Conservation (phyloP, 202 grass and related monocot genomes). For the Setaria italica region DNA sequence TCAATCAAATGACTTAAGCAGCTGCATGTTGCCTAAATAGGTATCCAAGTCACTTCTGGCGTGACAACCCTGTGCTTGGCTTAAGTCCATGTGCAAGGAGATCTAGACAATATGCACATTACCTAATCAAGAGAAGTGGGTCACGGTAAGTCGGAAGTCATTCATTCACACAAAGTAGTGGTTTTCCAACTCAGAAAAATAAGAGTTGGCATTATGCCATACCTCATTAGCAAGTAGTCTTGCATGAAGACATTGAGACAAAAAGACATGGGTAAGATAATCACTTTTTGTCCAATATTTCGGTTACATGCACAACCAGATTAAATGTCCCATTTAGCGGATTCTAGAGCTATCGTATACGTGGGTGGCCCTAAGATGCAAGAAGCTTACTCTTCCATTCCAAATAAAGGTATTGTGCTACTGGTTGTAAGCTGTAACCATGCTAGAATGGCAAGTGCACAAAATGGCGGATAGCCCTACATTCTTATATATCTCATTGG, state of each 20-base stretch:
- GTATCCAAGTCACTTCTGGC: slow-evolving; percentile 1
- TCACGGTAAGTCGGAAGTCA: not conserved
- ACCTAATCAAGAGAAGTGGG: not conserved
- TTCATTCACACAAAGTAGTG: not conserved
- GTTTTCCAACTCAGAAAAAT: not conserved
- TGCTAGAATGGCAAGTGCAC: not conserved
- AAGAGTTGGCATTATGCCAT: not conserved
- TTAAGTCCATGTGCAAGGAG: not conserved
- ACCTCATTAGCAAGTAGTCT: not conserved
- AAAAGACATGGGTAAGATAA: not conserved
- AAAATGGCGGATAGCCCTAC: not conserved
- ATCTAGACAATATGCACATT: slow-evolving; percentile 6
- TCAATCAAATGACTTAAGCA: slow-evolving; percentile 20
- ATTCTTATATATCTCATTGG: slow-evolving; percentile 1
- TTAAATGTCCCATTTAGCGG: not conserved
- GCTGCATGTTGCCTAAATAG: not conserved
- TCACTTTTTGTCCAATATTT: slow-evolving; percentile 15
- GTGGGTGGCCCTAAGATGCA: not conserved
- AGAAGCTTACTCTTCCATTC: not conserved
- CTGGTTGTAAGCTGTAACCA: slow-evolving; percentile 11
- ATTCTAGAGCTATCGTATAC: slow-evolving; percentile 30
- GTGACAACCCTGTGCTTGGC: not conserved
- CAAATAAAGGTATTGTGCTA: not conserved
- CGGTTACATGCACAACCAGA: not conserved
- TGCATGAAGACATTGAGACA: not conserved